Conservation (phyloP, 805 yeast species). For the Candida vaughaniae region DNA sequence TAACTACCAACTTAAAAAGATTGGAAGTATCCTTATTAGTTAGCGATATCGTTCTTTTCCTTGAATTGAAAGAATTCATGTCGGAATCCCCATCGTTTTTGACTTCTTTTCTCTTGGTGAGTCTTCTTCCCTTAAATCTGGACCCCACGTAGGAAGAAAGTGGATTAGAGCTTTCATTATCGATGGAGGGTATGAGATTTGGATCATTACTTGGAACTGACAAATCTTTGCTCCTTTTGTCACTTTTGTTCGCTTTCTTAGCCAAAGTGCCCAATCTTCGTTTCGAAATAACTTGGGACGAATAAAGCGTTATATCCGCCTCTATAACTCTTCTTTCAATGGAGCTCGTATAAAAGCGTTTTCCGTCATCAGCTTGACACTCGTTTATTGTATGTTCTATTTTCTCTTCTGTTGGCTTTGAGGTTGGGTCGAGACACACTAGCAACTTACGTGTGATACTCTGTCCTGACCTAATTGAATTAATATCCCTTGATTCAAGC, state of each 20-base stretch:
- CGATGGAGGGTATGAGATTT: background rate
- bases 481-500: constrained; percentile 23
- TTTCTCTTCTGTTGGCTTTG: constrained; percentile 25
- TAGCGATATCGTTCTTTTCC: constrained; percentile 20
- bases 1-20: constrained; percentile 63
- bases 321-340: constrained; percentile 23
- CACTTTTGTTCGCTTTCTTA: constrained; percentile 1
- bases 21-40: constrained; percentile 50
- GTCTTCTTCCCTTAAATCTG: constrained; percentile 10
- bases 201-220: background rate
- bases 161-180: constrained; percentile 5
- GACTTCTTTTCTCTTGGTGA: constrained; percentile 4
- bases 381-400: constrained; percentile 26
- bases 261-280: constrained; percentile 19
- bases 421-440: constrained; percentile 25
- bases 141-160: constrained; percentile 13
- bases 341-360: constrained; percentile 3
- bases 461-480: constrained; percentile 26
- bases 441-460: constrained; percentile 29
- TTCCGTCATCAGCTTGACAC: constrained; percentile 28
- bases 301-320: constrained; percentile 26
- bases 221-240: background rate
- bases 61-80: background rate
- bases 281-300: constrained; percentile 8
- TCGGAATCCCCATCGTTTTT: constrained; percentile 1